Percentiles rank a stretch among this genome's conserved stretches.
phyloP scores from a whole-genome alignment of 164 flowering plant species.

The Protea cynaroides region DNA sequence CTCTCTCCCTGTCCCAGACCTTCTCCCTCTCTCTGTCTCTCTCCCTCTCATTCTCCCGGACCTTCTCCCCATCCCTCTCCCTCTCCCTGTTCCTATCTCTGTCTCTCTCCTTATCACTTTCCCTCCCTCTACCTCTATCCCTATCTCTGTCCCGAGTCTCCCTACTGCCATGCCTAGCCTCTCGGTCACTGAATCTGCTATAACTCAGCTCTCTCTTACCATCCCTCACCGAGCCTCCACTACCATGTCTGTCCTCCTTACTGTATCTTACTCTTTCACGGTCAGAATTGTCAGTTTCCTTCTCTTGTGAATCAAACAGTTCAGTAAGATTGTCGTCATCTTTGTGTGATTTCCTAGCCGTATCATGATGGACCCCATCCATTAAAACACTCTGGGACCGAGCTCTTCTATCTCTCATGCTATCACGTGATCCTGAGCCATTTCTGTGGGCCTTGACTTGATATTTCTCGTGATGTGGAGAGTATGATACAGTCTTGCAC shows the following conservation, averaged over 20 bases:
- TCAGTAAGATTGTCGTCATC: conserved; percentile 12
- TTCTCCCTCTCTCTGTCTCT: conserved; percentile 9
- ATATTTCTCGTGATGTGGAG: conserved; percentile 26
- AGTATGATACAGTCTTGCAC: conserved; percentile 11
- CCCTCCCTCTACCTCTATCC: conserved; percentile 10
- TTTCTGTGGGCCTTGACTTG: conserved; percentile 26
- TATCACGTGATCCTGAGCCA: conserved; percentile 46
- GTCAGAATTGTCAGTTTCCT: conserved; percentile 24
- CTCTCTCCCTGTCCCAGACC: no score
- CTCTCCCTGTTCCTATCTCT: conserved; percentile 23
- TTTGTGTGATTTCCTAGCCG: conserved; percentile 10
- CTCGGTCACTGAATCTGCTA: conserved; percentile 21
- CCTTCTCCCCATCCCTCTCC: conserved; percentile 11
- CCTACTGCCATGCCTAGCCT: conserved; percentile 24
- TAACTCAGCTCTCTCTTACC: conserved; percentile 32
- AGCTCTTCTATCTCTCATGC: conserved; percentile 31
- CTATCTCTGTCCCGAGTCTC: conserved; percentile 23
- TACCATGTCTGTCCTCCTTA: conserved; percentile 13
- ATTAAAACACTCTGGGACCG: conserved; percentile 33
- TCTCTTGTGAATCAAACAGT: conserved; percentile 15
- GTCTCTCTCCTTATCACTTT: conserved; percentile 12
- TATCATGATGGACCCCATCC: conserved; percentile 23
- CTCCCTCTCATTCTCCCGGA: conserved; percentile 21
- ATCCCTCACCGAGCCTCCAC: conserved; percentile 15
- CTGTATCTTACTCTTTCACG: conserved; percentile 16